Conservation (phyloP, 257 asterid species). For the Solanum habrochaites region DNA sequence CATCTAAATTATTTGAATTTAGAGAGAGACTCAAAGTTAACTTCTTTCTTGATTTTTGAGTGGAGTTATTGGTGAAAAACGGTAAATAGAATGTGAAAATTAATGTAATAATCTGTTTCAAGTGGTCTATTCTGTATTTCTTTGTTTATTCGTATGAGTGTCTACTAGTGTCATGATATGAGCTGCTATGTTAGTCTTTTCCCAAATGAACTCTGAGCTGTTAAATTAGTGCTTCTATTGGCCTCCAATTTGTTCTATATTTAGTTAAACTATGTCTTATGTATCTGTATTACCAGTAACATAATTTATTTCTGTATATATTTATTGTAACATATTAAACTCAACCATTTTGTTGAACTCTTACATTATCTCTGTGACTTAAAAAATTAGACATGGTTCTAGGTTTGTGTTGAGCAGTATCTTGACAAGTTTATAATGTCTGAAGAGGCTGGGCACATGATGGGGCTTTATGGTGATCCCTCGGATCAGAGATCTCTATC, state of each 20-base stretch:
- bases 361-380: not conserved
- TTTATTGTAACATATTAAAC: not conserved
- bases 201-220: not conserved
- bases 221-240: not conserved
- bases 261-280: not conserved
- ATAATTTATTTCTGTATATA: not conserved
- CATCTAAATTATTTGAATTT: not conserved
- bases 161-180: not conserved
- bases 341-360: not conserved
- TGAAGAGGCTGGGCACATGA: constrained; percentile 66
- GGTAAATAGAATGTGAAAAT: not conserved
- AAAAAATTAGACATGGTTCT: constrained; percentile 13
- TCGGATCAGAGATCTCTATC: constrained; percentile 86
- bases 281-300: not conserved
- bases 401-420: constrained; percentile 5
- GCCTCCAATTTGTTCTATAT: not conserved
- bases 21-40: not conserved
- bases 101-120: not conserved
- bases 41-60: not conserved
- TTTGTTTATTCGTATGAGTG: not conserved
- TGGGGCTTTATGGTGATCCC: constrained; percentile 68
- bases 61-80: not conserved
- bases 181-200: not conserved
- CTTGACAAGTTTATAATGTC: constrained; percentile 36
- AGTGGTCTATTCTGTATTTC: not conserved